phyloP scores from a whole-genome alignment of 257 asterid genomes.

The Rhazya stricta region DNA sequence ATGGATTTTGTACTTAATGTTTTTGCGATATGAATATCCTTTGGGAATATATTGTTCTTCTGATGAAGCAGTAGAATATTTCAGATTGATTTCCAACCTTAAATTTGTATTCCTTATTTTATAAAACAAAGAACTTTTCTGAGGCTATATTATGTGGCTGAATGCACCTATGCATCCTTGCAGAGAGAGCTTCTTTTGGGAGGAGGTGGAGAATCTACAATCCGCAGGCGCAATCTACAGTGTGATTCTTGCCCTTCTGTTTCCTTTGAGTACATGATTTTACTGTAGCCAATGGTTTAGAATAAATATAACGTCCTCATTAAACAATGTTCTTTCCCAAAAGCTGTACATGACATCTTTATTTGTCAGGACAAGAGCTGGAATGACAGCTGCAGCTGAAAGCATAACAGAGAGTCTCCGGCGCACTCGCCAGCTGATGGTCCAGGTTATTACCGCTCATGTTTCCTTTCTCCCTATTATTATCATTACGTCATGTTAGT shows the following conservation, averaged over 20 bases:
- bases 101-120: neutral
- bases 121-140: neutral
- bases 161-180: slow-evolving; percentile 23
- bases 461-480: neutral
- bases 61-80: neutral
- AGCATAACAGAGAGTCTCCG: slow-evolving; percentile 92
- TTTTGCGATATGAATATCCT: neutral
- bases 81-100: neutral
- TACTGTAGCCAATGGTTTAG: neutral
- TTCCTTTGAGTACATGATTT: neutral
- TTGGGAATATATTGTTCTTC: too few relatives aligned
- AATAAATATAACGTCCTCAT: slow-evolving; percentile 1
- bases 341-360: slow-evolving; percentile 14
- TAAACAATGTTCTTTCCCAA: slow-evolving; percentile 4
- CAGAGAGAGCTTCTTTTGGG: slow-evolving; percentile 96
- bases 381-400: slow-evolving; percentile 99
- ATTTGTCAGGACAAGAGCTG: slow-evolving; percentile 74
- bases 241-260: slow-evolving; percentile 29
- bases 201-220: slow-evolving; percentile 94
- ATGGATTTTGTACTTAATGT: slow-evolving; percentile 1
- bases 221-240: slow-evolving; percentile 86
- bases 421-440: slow-evolving; percentile 94
- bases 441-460: slow-evolving; percentile 53
- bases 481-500: neutral
- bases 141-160: slow-evolving; percentile 1